A percentile compares a stretch with the other conserved stretches of the same genome.
Evolutionary conservation across 2,329 filamentous ascomycete species (phyloP).

Genomic region (Beauveria caledonica): DNA sequence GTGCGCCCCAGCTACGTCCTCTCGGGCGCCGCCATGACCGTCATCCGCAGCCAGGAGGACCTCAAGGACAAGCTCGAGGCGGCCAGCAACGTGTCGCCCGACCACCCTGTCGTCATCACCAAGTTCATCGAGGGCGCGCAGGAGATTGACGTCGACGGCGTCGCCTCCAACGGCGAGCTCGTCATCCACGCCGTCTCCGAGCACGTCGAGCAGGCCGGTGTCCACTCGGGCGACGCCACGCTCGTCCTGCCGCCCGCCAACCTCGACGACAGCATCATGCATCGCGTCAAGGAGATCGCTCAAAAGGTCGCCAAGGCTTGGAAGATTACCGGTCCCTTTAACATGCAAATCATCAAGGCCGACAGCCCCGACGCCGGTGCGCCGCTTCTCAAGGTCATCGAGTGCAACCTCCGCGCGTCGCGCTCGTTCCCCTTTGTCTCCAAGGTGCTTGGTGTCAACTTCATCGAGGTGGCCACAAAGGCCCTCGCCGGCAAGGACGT

Average conservation of each 20-base stretch:
- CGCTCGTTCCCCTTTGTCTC: constrained; percentile 97
- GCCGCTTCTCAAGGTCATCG: constrained; percentile 84
- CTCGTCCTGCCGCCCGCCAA: constrained; percentile 80
- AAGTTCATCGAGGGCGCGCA: constrained; percentile 96
- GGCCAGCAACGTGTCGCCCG: constrained; percentile 82
- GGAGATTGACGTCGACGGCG: constrained; percentile 94
- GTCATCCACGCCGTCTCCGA: constrained; percentile 89
- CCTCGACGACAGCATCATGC: constrained; percentile 69
- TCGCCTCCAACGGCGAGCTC: constrained; percentile 77
- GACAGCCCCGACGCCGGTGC: constrained; percentile 65
- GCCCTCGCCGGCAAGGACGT: constrained; percentile 81
- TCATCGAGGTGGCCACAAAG: constrained; percentile 91
- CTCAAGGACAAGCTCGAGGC: constrained; percentile 92
- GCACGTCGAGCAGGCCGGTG: constrained; percentile 94
- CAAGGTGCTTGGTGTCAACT: constrained; percentile 94
- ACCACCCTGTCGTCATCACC: constrained; percentile 95
- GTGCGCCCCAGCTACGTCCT: constrained; percentile 94
- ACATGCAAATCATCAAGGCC: constrained; percentile 99
- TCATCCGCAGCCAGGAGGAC: constrained; percentile 80
- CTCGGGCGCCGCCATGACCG: constrained; percentile 96
- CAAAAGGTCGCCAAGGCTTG: constrained; percentile 94
- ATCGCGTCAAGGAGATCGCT: constrained; percentile 89
- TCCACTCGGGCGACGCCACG: constrained; percentile 96
- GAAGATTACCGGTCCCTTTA: constrained; percentile 97
- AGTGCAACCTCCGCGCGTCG: constrained; percentile 95